phyloP scores from a whole-genome alignment of 2,329 filamentous ascomycete species.

The Penicillium sp. region DNA sequence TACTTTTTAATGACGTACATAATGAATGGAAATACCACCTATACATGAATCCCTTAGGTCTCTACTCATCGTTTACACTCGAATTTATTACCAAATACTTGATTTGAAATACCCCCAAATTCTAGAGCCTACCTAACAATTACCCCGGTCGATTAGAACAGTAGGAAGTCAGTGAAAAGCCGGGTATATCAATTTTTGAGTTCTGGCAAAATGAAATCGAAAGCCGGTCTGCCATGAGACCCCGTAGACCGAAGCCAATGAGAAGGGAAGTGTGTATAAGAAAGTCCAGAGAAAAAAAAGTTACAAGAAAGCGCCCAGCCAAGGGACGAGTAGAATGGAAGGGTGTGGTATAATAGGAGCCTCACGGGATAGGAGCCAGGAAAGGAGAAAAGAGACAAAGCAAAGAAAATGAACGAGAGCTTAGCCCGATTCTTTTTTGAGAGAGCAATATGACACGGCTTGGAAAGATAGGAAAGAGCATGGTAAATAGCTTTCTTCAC shows the following conservation, averaged over 20 bases:
- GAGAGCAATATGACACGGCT: background rate
- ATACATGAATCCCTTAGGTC: background rate
- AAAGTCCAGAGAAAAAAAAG: conserved; percentile 8
- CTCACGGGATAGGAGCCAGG: conserved; percentile 5
- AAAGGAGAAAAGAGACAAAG: background rate
- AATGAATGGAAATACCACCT: background rate
- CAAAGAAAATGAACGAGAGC: conserved; percentile 1
- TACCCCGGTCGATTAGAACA: background rate
- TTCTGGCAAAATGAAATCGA: conserved; percentile 4
- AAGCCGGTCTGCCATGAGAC: conserved; percentile 1
- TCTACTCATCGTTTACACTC: no score
- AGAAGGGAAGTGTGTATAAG: conserved; percentile 2
- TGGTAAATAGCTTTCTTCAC: background rate
- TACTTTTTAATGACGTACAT: background rate
- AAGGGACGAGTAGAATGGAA: background rate
- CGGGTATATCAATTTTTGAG: conserved; percentile 24
- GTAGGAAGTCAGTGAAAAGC: background rate
- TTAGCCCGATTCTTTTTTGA: conserved; percentile 1
- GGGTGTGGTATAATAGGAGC: background rate
- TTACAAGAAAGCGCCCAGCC: conserved; percentile 1
- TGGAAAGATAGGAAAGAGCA: conserved; percentile 10
- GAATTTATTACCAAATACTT: background rate
- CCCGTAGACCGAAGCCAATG: conserved; percentile 1
- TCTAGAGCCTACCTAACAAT: background rate
- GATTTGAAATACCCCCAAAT: background rate